These are phyloP conservation scores for Scutellaria minor DNA, from an alignment of 257 asterid genomes.

Conservation along the genomic window DNA sequence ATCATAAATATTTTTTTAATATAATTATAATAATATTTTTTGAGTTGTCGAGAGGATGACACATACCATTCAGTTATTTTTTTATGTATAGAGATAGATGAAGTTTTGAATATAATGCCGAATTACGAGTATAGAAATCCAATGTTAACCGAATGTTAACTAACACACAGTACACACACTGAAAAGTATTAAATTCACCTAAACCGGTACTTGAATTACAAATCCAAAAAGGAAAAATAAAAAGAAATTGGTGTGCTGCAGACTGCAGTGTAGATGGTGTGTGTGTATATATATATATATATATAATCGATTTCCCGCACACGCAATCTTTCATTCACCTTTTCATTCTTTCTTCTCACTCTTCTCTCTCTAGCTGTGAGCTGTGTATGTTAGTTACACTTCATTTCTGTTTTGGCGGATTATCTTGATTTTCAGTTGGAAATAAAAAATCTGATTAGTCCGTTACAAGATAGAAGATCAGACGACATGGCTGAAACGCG, in stretches of 20 bases:
- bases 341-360: slow-evolving; percentile 27
- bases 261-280: too few species aligned
- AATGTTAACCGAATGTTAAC: too few species aligned
- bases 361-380: neutral
- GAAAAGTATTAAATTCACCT: slow-evolving; percentile 20
- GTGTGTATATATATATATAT: neutral
- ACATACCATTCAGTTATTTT: too few species aligned
- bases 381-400: neutral
- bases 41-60: too few species aligned
- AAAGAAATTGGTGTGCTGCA: too few species aligned
- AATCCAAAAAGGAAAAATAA: too few species aligned
- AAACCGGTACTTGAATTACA: neutral
- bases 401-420: slow-evolving; percentile 14
- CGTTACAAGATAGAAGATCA: slow-evolving; percentile 31
- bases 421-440: slow-evolving; percentile 33
- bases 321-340: slow-evolving; percentile 49
- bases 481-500: slow-evolving; percentile 83
- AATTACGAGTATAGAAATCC: too few species aligned
- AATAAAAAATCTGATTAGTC: slow-evolving; percentile 6
- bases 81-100: too few species aligned
- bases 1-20: too few species aligned
- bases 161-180: neutral
- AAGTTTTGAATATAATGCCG: too few species aligned
- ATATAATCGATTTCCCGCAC: slow-evolving; percentile 52
- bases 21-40: too few species aligned